Evolutionary conservation across 2,329 filamentous ascomycete genomes (phyloP).

Genomic region (Fusarium piperis): DNA sequence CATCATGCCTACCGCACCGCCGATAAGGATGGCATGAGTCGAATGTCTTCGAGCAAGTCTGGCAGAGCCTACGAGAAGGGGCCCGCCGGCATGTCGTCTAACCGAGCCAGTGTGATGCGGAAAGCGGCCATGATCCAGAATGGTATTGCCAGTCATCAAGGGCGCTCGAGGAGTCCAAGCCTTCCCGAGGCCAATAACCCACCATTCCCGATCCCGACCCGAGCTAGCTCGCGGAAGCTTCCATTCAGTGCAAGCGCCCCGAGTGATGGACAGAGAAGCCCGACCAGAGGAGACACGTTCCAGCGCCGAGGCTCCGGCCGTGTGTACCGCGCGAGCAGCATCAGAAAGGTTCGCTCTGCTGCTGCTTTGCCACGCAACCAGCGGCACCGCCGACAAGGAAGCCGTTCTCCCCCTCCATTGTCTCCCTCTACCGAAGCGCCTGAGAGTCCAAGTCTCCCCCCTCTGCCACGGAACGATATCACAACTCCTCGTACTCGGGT

Average conservation of each 20-base stretch:
- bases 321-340: conserved; percentile 67
- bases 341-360: conserved; percentile 87
- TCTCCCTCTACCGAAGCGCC: conserved; percentile 74
- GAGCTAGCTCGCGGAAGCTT: conserved; percentile 85
- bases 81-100: conserved; percentile 48
- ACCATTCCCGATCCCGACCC: conserved; percentile 90
- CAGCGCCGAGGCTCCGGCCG: conserved; percentile 61
- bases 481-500: conserved; percentile 65
- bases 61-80: conserved; percentile 52
- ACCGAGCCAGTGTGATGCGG: conserved; percentile 72
- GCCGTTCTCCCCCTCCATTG: conserved; percentile 71
- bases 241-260: conserved; percentile 71
- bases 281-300: conserved; percentile 70
- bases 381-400: conserved; percentile 60
- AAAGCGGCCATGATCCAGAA: conserved; percentile 83
- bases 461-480: conserved; percentile 77
- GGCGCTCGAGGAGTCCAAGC: conserved; percentile 72
- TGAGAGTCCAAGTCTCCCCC: conserved; percentile 77
- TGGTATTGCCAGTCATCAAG: conserved; percentile 75
- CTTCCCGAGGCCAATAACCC: conserved; percentile 70
- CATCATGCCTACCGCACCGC: conserved; percentile 56
- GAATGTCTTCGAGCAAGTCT: conserved; percentile 42
- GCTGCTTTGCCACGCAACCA: conserved; percentile 71
- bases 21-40: conserved; percentile 44
- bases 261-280: conserved; percentile 80